Conservation (phyloP, 2,329 filamentous ascomycete species). For the Balansia obtecta region DNA sequence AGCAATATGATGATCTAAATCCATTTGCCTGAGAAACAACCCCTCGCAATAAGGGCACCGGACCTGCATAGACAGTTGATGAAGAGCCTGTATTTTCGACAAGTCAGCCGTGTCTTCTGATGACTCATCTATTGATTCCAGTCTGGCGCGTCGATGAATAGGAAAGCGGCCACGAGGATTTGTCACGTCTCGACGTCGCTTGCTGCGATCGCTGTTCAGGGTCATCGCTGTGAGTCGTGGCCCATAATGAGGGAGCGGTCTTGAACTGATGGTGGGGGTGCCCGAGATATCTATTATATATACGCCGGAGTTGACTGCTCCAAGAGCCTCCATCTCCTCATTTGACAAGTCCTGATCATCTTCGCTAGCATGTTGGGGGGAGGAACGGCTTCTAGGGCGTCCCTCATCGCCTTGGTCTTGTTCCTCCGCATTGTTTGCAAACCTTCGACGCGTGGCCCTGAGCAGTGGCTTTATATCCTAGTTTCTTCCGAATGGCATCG, state of each 20-base stretch:
- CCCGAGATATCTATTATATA: background rate
- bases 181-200: background rate
- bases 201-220: background rate
- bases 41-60: background rate
- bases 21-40: background rate
- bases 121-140: conserved; percentile 6
- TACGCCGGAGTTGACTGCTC: background rate
- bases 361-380: background rate
- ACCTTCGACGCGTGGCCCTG: background rate
- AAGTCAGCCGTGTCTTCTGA: background rate
- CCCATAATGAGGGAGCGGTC: background rate
- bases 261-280: background rate
- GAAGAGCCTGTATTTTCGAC: background rate
- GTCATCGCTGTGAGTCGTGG: background rate
- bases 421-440: background rate
- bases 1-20: background rate
- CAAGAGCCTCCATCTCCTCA: background rate
- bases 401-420: background rate
- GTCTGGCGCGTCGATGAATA: background rate
- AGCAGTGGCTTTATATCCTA: conserved; percentile 2
- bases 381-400: background rate
- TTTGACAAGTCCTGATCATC: conserved; percentile 1
- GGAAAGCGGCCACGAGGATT: background rate
- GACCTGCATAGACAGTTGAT: background rate
- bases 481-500: conserved; percentile 1